Evolutionary conservation across 257 asterid genomes (phyloP), one percentile per base, ranked within the genome.

Genomic region (Galeopsis tetrahit): DNA sequence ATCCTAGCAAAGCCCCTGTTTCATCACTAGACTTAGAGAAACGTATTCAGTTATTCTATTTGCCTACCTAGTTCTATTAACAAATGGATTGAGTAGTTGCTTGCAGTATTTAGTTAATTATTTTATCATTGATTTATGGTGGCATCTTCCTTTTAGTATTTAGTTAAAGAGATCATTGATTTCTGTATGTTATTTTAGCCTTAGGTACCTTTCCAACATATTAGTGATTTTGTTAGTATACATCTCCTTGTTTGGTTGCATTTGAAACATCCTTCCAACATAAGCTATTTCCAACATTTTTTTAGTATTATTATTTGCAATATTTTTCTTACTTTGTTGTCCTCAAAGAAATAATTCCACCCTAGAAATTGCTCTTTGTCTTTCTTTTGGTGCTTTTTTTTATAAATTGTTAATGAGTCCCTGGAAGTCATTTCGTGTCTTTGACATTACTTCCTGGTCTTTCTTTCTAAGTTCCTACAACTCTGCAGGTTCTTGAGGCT

Each of bases 401-500:
- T n/a, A n/a, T n/a, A n/a, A n/a, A 53, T 14, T 15, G 10, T 14
- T 11, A 36, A 35, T 66, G 43, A 42, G 36, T 48, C 62, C 32
- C 51, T 79, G 78, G 73, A 69, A 57, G 38, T 14, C 17, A 42
- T 61, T 64, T 44, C 17, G 10, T 32, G 59, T 35, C 72, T 72
- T 74, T 72, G 75, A 62, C 44, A 58, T 68, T 32, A 32, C 48
- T 62, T 70, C 57, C 63, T 71, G 31, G 49, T 56, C 31, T 40
- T 36, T 63, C 55, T 72, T 70, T 71, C 81, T 82, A 73, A 68
- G 58, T 68, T 76, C 73, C 56, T 36, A 69, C 71, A 67, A 76
- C 75, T 56, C 66, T 68, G 76, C 97, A 95, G 99, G 97, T 88
- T 70, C 96, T 95, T 21, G 99, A 95, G 83, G 99, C 94, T 53